Conservation (phyloP, 2,329 filamentous ascomycete species). For the Zelopaecilomyces penicillatus region DNA sequence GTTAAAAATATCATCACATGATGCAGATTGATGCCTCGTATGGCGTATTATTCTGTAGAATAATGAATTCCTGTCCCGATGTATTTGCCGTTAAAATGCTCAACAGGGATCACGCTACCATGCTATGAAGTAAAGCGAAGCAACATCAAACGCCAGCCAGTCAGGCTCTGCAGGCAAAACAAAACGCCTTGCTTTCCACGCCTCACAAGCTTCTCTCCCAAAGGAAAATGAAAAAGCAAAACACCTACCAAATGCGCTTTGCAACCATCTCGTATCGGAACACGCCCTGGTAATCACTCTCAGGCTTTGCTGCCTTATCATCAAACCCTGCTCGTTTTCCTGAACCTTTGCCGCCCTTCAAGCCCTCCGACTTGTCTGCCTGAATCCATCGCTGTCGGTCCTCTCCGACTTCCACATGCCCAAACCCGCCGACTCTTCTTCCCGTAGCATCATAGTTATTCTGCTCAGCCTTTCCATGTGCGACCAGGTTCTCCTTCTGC, state of each 20-base stretch:
- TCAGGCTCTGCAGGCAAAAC: too few relatives aligned
- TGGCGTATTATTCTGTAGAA: too few relatives aligned
- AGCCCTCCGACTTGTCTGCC: conserved; percentile 67
- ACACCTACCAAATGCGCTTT: conserved; percentile 81
- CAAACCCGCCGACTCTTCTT: conserved; percentile 71
- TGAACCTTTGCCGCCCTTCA: conserved; percentile 47
- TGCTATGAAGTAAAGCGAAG: too few relatives aligned
- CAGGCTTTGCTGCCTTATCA: conserved; percentile 29
- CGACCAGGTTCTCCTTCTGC: conserved; percentile 48
- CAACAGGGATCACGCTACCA: too few relatives aligned
- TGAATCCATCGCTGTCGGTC: conserved; percentile 83
- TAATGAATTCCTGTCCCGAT: too few relatives aligned
- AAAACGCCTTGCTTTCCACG: not conserved
- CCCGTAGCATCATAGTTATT: conserved; percentile 61
- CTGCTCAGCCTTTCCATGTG: conserved; percentile 37
- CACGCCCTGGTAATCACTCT: conserved; percentile 52
- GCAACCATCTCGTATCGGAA: conserved; percentile 89
- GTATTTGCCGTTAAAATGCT: too few relatives aligned
- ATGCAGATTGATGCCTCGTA: too few relatives aligned
- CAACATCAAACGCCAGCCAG: too few relatives aligned
- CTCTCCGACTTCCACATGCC: conserved; percentile 79
- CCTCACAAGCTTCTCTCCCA: not conserved
- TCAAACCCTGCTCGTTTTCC: conserved; percentile 43
- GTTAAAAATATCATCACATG: too few relatives aligned
- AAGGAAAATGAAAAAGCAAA: not conserved